A percentile compares a stretch with the other conserved stretches of the same genome.
phyloP scores from a whole-genome alignment of 352 stramenopile genomes.

The Pythium periplocum region DNA sequence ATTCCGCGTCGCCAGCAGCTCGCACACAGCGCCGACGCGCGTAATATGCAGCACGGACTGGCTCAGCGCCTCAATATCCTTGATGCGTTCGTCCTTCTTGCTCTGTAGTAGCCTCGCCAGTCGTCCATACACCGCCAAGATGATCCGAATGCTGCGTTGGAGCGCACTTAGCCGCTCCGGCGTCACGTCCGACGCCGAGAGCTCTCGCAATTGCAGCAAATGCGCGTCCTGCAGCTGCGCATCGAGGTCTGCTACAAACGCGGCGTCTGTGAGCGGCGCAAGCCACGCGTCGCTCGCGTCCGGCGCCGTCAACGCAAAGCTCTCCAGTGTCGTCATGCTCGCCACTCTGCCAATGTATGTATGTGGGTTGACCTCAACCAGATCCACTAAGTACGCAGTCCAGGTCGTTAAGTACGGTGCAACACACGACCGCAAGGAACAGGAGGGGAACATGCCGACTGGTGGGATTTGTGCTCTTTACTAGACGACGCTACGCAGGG shows the following conservation, averaged over 20 bases:
- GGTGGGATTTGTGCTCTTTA: too few relatives aligned
- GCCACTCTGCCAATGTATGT: too few relatives aligned
- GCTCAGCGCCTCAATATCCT: conserved; percentile 12
- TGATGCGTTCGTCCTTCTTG: background rate
- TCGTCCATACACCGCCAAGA: conserved; percentile 36
- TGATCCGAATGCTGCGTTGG: conserved; percentile 8
- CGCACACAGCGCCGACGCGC: conserved; percentile 54
- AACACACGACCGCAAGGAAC: too few relatives aligned
- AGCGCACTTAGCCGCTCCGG: conserved; percentile 7
- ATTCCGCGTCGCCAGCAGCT: conserved; percentile 20
- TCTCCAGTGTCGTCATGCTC: too few relatives aligned
- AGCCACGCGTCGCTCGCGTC: too few relatives aligned
- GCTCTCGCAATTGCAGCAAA: conserved; percentile 9
- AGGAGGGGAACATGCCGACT: too few relatives aligned
- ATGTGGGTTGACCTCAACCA: too few relatives aligned
- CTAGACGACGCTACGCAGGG: too few relatives aligned
- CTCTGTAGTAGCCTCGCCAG: conserved; percentile 9
- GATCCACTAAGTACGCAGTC: too few relatives aligned
- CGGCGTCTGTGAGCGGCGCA: too few relatives aligned
- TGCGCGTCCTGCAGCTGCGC: conserved; percentile 10
- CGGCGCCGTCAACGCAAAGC: too few relatives aligned
- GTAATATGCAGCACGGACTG: conserved; percentile 41
- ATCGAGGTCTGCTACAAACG: conserved; percentile 7
- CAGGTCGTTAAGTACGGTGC: too few relatives aligned
- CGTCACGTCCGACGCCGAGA: conserved; percentile 6